Base-by-base conservation (phyloP, 1,284 basidiomycete species). In the Tylopilus orsonianus region DNA sequence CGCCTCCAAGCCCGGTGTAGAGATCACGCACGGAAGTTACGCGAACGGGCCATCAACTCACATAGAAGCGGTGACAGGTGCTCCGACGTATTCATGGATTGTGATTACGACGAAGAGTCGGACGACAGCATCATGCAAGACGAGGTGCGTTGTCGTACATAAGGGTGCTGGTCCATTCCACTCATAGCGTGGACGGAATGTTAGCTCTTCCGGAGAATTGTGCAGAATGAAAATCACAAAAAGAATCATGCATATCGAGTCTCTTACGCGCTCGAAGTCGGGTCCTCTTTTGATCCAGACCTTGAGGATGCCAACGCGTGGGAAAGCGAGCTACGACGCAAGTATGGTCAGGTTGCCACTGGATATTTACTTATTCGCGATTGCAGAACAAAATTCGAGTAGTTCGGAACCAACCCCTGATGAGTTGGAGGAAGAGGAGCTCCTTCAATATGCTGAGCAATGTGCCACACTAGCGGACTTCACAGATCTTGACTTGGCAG, bases 281-380 rank as follows among this genome's bases (percentile, higher is more conserved):
- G 85, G 8, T 86, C 84, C 14, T 87, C 85, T 1, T 78, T 85
- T 49, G 85, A 87, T 58, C 85, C 85, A 4, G 78, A 80, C 57
- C 67, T 85, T 60, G 83, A 87, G 30, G 82, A 87, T 52, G 64
- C 77, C 4, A 68, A 56, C 14, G 62, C 67, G 23, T 85, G 84
- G 83, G 85, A 87, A 59, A 58, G 66, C 24, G 79, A 80, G 36
- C 60, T 84, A 3, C 57, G 56, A 56, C 71, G 78, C 73, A 46
- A 47, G 64, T 38, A 39, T 16, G 12, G 24, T 13, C 18, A 10
- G 16, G 8, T n/a, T 30, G 19, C 22, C 16, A 1, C 16, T 8
- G 29, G 8, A 1, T 36, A 26, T 26, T 18, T 3, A 5, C 48
- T 54, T 8, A 47, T 32, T 12, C 30, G 18, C n/a, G 12, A 18